Base-by-base conservation (phyloP, 441 rosid species). In the Euphorbia celastroides region DNA sequence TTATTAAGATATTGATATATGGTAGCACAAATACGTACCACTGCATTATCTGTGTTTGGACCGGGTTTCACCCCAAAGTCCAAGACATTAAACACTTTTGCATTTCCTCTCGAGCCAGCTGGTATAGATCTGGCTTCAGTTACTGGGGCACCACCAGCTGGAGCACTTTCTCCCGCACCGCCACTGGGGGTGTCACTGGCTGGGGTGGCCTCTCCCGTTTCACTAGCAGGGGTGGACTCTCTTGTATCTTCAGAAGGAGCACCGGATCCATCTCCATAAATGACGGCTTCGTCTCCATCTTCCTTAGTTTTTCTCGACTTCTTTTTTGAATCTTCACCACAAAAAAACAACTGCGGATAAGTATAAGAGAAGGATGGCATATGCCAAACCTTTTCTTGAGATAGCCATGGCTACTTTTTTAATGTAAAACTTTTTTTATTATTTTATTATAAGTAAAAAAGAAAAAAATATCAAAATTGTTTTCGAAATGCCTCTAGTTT, bases 51-150 rank as follows among this genome's bases (percentile, higher is more conserved):
- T 0, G 65, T 62, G n/a, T 7, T 46, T 12, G 81, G 79, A 30
- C 74, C 79, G 17, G 76, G 54, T 42, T 76, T 79, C 5, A 83
- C 93, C 4, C 84, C 88, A 32, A 55, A 79, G 0, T 77, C 63
- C 27, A 78, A 14, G 12, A 87, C 86, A 42, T 80, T 74, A 58
- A 87, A 85, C 34, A 77, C 30, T 69, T 77, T 85, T 60, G 77
- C 86, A 2, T 10, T 41, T 2, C 77, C 71, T 26, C 25, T 0
- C 42, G 14, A 31, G 1, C 9, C 27, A 8, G 5, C 13, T 22
- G 28, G 28, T 51, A 20, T 28, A 41, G 66, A 17, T 7, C 3
- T 8, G 12, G 1, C 5, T 31, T 54, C 17, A 23, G 30, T 5
- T 22, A 10, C 3, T 1, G 28, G 58, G 16, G 20, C 48, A 42